These are phyloP conservation scores for Jasminum sambac DNA, from an alignment of 257 asterid genomes.

Conservation along the genomic window DNA sequence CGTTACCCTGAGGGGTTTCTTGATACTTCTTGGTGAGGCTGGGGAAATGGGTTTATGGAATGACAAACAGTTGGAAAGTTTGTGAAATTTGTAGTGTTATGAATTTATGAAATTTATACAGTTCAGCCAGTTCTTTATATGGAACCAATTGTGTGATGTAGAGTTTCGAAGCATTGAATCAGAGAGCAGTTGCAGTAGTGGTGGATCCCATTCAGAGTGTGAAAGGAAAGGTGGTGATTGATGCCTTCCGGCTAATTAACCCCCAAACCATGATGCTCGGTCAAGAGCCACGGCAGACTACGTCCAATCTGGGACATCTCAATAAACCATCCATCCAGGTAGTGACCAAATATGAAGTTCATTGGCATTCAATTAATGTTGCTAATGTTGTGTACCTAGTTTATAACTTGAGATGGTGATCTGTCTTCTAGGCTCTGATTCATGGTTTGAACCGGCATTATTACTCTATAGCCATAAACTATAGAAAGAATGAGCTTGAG, in stretches of 20 bases:
- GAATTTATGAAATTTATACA: neutral
- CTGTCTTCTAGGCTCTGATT: constrained; percentile 70
- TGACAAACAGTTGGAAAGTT: neutral
- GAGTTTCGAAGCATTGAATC: constrained; percentile 99
- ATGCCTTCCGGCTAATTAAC: constrained; percentile 89
- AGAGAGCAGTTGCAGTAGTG: constrained; percentile 96
- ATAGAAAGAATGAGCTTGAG: constrained; percentile 96
- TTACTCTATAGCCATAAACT: constrained; percentile 93
- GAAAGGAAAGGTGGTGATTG: constrained; percentile 99
- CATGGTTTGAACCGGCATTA: constrained; percentile 97
- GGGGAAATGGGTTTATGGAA: neutral
- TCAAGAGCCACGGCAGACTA: constrained; percentile 98
- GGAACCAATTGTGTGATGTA: constrained; percentile 35
- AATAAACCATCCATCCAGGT: constrained; percentile 98
- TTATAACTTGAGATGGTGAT: constrained; percentile 28
- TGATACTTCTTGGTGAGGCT: neutral
- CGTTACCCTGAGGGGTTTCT: neutral
- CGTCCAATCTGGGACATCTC: constrained; percentile 95
- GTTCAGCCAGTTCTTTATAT: neutral
- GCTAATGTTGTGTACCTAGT: neutral
- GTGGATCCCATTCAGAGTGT: constrained; percentile 99
- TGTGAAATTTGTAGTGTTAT: neutral
- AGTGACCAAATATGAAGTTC: constrained; percentile 13
- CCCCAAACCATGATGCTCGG: constrained; percentile 99
- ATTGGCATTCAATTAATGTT: neutral